phyloP scores from a whole-genome alignment of 2,329 filamentous ascomycete species.

The Aspergillus quadricinctus region DNA sequence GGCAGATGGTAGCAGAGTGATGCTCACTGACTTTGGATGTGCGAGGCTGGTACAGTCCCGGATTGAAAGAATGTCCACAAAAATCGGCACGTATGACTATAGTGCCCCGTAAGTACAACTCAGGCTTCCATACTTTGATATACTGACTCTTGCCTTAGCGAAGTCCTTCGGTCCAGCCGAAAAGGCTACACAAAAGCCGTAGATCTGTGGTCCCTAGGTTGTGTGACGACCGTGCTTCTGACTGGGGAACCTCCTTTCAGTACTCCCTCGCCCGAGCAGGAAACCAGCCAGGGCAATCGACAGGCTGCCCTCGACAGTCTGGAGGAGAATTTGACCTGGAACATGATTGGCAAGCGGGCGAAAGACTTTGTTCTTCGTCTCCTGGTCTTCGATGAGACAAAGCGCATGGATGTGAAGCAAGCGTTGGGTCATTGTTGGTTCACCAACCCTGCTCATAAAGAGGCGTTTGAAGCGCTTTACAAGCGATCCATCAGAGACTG shows the following conservation, averaged over 20 bases:
- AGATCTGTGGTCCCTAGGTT: conserved; percentile 61
- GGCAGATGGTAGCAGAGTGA: conserved; percentile 47
- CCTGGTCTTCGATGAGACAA: conserved; percentile 46
- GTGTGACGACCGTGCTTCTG: conserved; percentile 49
- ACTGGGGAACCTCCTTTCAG: conserved; percentile 48
- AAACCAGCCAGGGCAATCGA: conserved; percentile 28
- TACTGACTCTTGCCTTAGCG: conserved; percentile 13
- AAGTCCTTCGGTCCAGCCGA: conserved; percentile 16
- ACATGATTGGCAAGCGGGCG: conserved; percentile 38
- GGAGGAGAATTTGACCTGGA: conserved; percentile 42
- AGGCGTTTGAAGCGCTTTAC: conserved; percentile 49
- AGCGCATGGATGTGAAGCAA: conserved; percentile 50
- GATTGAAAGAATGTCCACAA: conserved; percentile 48
- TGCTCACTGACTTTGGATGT: conserved; percentile 60
- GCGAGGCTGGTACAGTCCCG: conserved; percentile 36
- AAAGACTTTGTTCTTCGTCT: conserved; percentile 53
- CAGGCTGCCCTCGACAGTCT: conserved; percentile 44
- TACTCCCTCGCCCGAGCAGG: conserved; percentile 25
- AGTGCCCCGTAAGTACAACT: conserved; percentile 51
- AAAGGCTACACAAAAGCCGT: conserved; percentile 54
- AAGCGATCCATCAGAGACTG: conserved; percentile 46
- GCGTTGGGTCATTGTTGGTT: conserved; percentile 56
- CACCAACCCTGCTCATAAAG: conserved; percentile 44
- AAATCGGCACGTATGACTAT: conserved; percentile 55
- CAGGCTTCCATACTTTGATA: background rate